Evolutionary conservation across 139 green algal genomes (phyloP).

Genomic region (Auxenochlorella protothecoides): DNA sequence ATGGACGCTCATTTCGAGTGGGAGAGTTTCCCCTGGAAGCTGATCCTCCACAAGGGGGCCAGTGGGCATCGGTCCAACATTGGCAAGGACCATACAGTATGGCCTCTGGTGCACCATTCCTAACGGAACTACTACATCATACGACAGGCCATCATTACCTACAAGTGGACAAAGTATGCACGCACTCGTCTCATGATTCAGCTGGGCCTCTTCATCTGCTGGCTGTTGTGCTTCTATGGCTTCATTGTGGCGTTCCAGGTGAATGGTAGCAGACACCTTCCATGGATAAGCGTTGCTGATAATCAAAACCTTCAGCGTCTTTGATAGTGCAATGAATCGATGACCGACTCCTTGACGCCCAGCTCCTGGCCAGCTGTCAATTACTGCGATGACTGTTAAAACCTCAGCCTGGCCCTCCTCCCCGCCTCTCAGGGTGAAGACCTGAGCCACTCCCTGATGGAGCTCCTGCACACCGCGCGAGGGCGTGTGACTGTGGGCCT

Average conservation of each 20-base stretch:
- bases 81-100: too few species aligned
- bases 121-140: too few species aligned
- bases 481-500: constrained; percentile 21
- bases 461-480: constrained; percentile 20
- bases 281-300: too few species aligned
- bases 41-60: too few species aligned
- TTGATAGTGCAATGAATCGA: too few species aligned
- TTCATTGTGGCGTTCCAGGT: constrained; percentile 32
- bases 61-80: too few species aligned
- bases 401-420: neutral
- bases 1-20: too few species aligned
- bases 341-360: too few species aligned
- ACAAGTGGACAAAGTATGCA: constrained; percentile 33
- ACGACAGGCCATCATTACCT: constrained; percentile 12
- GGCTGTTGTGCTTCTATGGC: constrained; percentile 31
- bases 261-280: neutral
- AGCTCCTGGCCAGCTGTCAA: neutral
- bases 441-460: constrained; percentile 6
- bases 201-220: constrained; percentile 25
- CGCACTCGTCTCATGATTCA: constrained; percentile 17
- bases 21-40: too few species aligned
- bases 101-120: too few species aligned
- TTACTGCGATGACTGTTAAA: neutral
- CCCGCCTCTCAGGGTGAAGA: constrained; percentile 24
- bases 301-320: too few species aligned